phyloP scores from a whole-genome alignment of 2,329 filamentous ascomycete species.

The Calonectria henricotiae region DNA sequence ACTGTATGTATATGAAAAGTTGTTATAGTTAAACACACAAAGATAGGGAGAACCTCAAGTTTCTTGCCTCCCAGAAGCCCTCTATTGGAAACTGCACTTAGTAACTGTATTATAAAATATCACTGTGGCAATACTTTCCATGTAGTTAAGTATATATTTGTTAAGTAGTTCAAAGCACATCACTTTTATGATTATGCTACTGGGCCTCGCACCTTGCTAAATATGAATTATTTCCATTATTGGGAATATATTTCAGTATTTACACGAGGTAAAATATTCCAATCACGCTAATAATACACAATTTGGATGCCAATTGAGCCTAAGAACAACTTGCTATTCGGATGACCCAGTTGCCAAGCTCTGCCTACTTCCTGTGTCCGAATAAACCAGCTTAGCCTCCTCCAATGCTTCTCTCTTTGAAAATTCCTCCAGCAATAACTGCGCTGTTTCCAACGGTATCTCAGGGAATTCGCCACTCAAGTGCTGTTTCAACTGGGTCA shows the following conservation, averaged over 20 bases:
- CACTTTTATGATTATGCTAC: too few species aligned
- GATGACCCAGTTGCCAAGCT: not conserved
- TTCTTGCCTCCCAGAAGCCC: too few species aligned
- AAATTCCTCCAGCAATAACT: conserved; percentile 42
- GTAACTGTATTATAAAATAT: too few species aligned
- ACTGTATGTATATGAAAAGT: too few species aligned
- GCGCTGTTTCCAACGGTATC: conserved; percentile 40
- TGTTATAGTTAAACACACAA: too few species aligned
- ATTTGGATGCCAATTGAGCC: too few species aligned
- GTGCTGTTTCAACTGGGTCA: not conserved
- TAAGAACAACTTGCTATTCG: not conserved
- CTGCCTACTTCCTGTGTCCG: not conserved
- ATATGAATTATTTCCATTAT: not conserved
- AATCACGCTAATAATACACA: conserved; percentile 9
- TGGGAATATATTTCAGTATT: not conserved
- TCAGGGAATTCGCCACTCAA: conserved; percentile 30
- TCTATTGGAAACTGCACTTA: too few species aligned
- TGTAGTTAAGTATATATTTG: too few species aligned
- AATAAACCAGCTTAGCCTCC: conserved; percentile 35
- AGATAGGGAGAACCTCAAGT: too few species aligned
- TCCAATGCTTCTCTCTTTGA: conserved; percentile 37
- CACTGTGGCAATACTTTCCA: too few species aligned
- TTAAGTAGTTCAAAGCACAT: too few species aligned
- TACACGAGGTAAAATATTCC: not conserved
- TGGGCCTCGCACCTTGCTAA: not conserved